A percentile compares a stretch with the other conserved stretches of the same genome.
Conservation (phyloP, 345 rosid genomes). For the Melastoma malabathricum region DNA sequence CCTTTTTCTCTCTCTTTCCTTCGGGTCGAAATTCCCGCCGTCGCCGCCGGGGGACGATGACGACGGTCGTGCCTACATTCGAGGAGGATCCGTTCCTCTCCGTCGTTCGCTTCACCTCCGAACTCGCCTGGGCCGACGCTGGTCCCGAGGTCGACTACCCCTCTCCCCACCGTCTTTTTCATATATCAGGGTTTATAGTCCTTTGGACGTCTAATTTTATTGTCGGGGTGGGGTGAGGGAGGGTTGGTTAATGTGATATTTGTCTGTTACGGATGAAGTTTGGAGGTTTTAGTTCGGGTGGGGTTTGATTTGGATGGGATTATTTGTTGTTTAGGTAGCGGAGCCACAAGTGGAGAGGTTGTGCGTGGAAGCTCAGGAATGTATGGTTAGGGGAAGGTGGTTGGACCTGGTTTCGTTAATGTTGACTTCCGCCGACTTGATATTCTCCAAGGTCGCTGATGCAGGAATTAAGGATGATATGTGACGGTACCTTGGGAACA, state of each 20-base stretch:
- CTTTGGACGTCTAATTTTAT: too few species aligned
- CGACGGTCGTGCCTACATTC: conserved; percentile 83
- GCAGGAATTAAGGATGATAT: too few species aligned
- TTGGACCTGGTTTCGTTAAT: conserved; percentile 67
- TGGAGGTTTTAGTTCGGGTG: too few species aligned
- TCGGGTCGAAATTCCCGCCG: conserved; percentile 7
- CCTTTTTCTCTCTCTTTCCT: too few species aligned
- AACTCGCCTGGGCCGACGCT: conserved; percentile 95
- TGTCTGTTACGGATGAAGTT: too few species aligned
- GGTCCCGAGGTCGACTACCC: conserved; percentile 61
- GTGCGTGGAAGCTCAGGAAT: conserved; percentile 69
- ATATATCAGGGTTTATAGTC: too few species aligned
- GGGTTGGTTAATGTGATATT: too few species aligned
- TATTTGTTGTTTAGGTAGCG: conserved; percentile 35
- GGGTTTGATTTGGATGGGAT: neutral
- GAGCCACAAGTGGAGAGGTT: conserved; percentile 67
- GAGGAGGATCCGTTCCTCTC: conserved; percentile 87
- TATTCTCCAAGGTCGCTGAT: conserved; percentile 64
- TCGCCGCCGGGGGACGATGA: conserved; percentile 24
- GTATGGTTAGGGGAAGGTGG: conserved; percentile 50
- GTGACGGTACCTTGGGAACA: too few species aligned
- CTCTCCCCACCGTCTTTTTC: too few species aligned
- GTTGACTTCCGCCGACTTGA: conserved; percentile 85
- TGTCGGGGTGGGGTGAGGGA: too few species aligned
- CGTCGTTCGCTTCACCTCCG: conserved; percentile 86